These are phyloP conservation scores for Lodderomyces orthopsilosis DNA, from an alignment of 1,139 yeast genomes.

Conservation along the genomic window DNA sequence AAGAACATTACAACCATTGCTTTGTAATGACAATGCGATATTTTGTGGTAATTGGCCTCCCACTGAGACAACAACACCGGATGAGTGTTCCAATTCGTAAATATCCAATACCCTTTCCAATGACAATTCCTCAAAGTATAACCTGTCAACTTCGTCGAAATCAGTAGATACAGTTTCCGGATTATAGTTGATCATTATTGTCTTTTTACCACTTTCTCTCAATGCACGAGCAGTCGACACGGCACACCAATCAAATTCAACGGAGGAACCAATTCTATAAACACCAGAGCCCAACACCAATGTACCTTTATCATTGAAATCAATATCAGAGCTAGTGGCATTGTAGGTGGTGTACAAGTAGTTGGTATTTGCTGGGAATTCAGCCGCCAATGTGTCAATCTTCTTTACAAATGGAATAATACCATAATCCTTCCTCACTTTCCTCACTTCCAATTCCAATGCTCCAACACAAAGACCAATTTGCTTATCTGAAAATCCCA, in stretches of 20 bases:
- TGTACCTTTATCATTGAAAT: constrained; percentile 85
- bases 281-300: constrained; percentile 98
- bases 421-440: constrained; percentile 70
- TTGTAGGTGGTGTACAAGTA: constrained; percentile 95
- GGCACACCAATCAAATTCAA: constrained; percentile 99
- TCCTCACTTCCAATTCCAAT: constrained; percentile 89
- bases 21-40: constrained; percentile 82
- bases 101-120: constrained; percentile 97
- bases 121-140: constrained; percentile 92
- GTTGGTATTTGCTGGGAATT: constrained; percentile 96
- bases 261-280: constrained; percentile 97
- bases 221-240: constrained; percentile 94
- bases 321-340: constrained; percentile 82
- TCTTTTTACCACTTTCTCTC: constrained; percentile 81
- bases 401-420: constrained; percentile 92
- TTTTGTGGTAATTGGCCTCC: constrained; percentile 99
- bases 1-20: constrained; percentile 80
- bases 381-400: constrained; percentile 97
- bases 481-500: constrained; percentile 95
- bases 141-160: constrained; percentile 95
- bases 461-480: constrained; percentile 88
- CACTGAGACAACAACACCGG: constrained; percentile 92
- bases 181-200: constrained; percentile 95
- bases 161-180: constrained; percentile 99
- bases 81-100: constrained; percentile 84